A percentile compares a stretch with the other conserved stretches of the same genome.
These are phyloP conservation scores for Bipolaris victoriae DNA, from an alignment of 2,329 filamentous ascomycete species.

Conservation along the genomic window DNA sequence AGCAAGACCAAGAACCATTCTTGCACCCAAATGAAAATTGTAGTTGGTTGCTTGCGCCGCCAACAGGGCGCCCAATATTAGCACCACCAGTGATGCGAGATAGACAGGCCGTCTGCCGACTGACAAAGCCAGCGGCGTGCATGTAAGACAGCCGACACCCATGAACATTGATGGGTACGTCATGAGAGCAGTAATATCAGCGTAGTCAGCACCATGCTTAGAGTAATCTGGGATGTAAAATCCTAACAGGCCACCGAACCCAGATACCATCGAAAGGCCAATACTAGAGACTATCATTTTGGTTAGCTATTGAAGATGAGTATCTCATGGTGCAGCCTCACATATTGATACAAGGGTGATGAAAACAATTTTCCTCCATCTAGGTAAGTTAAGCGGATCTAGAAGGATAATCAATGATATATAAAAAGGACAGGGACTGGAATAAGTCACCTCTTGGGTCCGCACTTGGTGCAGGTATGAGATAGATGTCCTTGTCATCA, in stretches of 20 bases:
- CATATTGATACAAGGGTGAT: constrained; percentile 37
- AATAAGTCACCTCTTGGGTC: constrained; percentile 34
- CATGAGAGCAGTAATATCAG: constrained; percentile 48
- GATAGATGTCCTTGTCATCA: constrained; percentile 31
- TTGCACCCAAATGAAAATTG: constrained; percentile 47
- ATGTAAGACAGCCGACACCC: constrained; percentile 30
- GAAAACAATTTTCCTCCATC: constrained; percentile 38
- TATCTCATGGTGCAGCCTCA: constrained; percentile 6
- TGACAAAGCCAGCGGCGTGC: constrained; percentile 29
- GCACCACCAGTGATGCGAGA: constrained; percentile 21
- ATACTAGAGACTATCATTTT: constrained; percentile 47
- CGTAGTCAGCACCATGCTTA: constrained; percentile 46
- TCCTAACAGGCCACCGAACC: constrained; percentile 51
- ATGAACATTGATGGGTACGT: constrained; percentile 38
- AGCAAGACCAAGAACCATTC: constrained; percentile 50
- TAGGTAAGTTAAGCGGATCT: constrained; percentile 42
- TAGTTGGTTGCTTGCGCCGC: constrained; percentile 23
- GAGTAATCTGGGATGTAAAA: constrained; percentile 53
- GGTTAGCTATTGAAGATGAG: not conserved
- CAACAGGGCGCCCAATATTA: constrained; percentile 16
- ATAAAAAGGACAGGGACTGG: not conserved
- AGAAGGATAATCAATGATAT: constrained; percentile 6
- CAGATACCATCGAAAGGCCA: constrained; percentile 50
- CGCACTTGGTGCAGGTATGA: constrained; percentile 38
- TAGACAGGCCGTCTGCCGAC: constrained; percentile 31